These are phyloP conservation scores for Boechera stricta DNA, from an alignment of 345 rosid genomes.

Conservation along the genomic window DNA sequence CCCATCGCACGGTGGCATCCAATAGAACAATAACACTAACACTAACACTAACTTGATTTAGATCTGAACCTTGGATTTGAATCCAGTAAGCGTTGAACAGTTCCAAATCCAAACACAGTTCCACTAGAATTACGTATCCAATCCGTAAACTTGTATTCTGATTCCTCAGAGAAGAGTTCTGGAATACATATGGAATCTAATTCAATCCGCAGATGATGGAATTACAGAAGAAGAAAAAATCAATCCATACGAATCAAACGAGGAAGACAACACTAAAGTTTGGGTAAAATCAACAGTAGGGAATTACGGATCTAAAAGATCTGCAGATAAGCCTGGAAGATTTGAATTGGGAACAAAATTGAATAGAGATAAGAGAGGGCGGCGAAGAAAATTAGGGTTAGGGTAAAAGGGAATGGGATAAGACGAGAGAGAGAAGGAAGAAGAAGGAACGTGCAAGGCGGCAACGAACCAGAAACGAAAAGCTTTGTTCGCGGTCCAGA, in stretches of 20 bases:
- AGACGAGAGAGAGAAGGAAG: constrained; percentile 32
- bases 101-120: constrained; percentile 12
- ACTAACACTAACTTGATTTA: constrained; percentile 30
- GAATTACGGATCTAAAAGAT: constrained; percentile 51
- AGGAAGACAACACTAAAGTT: constrained; percentile 1
- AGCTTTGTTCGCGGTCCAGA: constrained; percentile 66
- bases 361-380: background rate
- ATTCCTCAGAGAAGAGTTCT: background rate
- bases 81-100: constrained; percentile 20
- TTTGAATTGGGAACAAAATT: background rate
- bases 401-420: constrained; percentile 62
- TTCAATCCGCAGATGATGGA: constrained; percentile 28
- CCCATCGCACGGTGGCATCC: constrained; percentile 39
- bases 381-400: constrained; percentile 37
- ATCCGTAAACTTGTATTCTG: constrained; percentile 4
- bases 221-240: constrained; percentile 7
- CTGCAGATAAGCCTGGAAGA: background rate
- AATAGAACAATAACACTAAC: constrained; percentile 19
- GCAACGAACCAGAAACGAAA: constrained; percentile 58
- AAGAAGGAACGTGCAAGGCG: constrained; percentile 66
- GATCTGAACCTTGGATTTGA: constrained; percentile 30
- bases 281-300: background rate
- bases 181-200: background rate
- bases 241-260: constrained; percentile 25
- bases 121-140: constrained; percentile 25